phyloP scores from a whole-genome alignment of 306 rosid genomes.

The Gastrolobium villosum region DNA sequence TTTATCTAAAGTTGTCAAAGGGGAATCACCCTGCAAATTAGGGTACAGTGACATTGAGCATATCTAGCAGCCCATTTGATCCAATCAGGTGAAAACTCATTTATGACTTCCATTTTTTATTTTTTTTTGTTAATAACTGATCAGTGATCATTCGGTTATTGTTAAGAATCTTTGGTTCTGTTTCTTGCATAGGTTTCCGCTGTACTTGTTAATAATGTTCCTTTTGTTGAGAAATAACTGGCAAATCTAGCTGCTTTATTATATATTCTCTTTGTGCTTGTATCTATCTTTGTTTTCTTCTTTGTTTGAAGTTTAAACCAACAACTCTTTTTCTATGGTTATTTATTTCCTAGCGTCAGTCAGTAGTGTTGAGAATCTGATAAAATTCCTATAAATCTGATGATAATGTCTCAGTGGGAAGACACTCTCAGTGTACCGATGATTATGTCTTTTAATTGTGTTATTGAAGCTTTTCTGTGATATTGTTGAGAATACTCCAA shows the following conservation, averaged over 20 bases:
- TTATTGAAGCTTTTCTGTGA: background rate
- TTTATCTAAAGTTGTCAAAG: background rate
- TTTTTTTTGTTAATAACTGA: background rate
- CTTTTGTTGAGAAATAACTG: too few species aligned
- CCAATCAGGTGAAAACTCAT: constrained; percentile 7
- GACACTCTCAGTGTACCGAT: background rate
- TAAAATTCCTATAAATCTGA: background rate
- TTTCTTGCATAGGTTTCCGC: constrained; percentile 12
- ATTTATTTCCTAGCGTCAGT: background rate
- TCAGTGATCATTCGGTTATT: background rate
- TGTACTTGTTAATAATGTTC: constrained; percentile 19
- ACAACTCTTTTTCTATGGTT: background rate
- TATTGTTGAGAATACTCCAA: background rate
- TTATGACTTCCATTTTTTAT: constrained; percentile 7
- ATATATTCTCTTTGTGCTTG: too few species aligned
- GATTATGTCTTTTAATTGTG: background rate
- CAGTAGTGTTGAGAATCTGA: constrained; percentile 1
- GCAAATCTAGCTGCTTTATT: too few species aligned
- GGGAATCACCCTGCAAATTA: background rate
- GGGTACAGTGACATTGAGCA: background rate
- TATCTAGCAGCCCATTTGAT: background rate
- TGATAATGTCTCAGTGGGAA: background rate
- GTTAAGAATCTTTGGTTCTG: constrained; percentile 6
- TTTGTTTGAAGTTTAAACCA: background rate
- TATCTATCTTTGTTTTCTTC: too few species aligned